Evolutionary conservation across 2,329 filamentous ascomycete species (phyloP), one percentile per base, ranked within the genome.

Genomic region (Helminthosporium solani): DNA sequence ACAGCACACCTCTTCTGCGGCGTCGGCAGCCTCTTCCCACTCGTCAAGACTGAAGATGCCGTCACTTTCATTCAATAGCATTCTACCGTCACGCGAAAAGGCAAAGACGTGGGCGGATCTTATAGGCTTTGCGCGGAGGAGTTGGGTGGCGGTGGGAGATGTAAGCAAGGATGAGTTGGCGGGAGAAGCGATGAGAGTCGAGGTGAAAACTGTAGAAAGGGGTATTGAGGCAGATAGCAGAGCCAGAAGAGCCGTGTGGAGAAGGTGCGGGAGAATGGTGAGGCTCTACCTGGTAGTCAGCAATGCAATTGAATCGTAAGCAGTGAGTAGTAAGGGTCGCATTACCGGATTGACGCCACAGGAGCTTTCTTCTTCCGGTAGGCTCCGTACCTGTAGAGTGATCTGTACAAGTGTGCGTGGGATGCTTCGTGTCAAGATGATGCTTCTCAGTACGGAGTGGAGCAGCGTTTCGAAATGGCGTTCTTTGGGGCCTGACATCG

Each of bases 41-140:
- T 86, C 84, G 12, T 83, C 78, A 54, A 87, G 76, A 37, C 82
- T 81, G 64, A 96, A 97, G 3, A 73, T 72, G 0, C 92, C 92
- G 60, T 92, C 84, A 61, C 90, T 95, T 71, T 96, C 88, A 27
- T 82, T 84, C 33, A 96, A 71, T 18, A 96, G 72, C 41, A 95
- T 73, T 48, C 88, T 83, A 7, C 85, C 81, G n/a, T 66, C 51
- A 3, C 57, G 61, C 0, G 85, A 86, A 66, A 94, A 95, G 5
- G 84, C 86, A 47, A 96, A 78, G n/a, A 87, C 88, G 66, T 96
- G 92, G 18, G 88, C 73, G 4, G 90, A 95, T 64, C 95, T 89
- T 34, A 90, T 73, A 2, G 90, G 95, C 44, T 74, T 77, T 9
- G 87, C 85, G 36, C 74, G 72, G 53, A 82, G 76, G 36, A 85